These are phyloP conservation scores for Thelephora aurantiotincta DNA, from an alignment of 768 basidiomycete genomes.

Conservation along the genomic window DNA sequence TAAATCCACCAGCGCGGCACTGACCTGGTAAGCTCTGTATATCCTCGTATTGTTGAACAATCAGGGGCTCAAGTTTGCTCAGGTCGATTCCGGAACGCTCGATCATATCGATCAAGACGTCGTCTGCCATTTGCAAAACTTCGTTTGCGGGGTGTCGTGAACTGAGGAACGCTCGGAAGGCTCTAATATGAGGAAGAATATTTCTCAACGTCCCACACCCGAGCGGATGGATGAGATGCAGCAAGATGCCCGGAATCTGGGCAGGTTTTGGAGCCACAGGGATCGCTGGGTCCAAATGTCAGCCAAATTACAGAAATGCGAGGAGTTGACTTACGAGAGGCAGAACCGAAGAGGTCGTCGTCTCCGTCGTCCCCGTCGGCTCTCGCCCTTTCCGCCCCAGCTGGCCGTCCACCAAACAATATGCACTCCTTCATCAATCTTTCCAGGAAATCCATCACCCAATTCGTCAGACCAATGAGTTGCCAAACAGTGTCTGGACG, in stretches of 20 bases:
- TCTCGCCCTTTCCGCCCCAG: conserved; percentile 1
- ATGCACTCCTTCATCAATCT: conserved; percentile 42
- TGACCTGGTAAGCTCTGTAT: conserved; percentile 12
- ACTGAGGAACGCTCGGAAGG: conserved; percentile 38
- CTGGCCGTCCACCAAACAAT: conserved; percentile 16
- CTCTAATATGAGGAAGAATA: conserved; percentile 41
- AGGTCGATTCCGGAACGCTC: conserved; percentile 55
- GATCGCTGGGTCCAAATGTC: neutral
- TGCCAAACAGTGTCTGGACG: conserved; percentile 58
- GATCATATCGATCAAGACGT: conserved; percentile 46
- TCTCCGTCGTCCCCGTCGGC: conserved; percentile 4
- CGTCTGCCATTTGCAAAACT: conserved; percentile 49
- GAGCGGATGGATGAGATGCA: conserved; percentile 52
- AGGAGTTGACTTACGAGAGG: neutral
- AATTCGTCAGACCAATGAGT: conserved; percentile 44
- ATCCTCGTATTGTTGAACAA: conserved; percentile 25
- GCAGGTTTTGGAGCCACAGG: conserved; percentile 7
- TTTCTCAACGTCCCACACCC: conserved; percentile 34
- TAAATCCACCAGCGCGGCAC: conserved; percentile 2
- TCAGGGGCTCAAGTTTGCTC: conserved; percentile 29
- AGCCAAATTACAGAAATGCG: neutral
- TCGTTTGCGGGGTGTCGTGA: conserved; percentile 42
- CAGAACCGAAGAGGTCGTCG: neutral
- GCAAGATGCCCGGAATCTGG: conserved; percentile 27
- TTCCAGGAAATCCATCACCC: conserved; percentile 50